These are phyloP conservation scores for Poronia punctata DNA, from an alignment of 495 filamentous ascomycete species.

Conservation along the genomic window DNA sequence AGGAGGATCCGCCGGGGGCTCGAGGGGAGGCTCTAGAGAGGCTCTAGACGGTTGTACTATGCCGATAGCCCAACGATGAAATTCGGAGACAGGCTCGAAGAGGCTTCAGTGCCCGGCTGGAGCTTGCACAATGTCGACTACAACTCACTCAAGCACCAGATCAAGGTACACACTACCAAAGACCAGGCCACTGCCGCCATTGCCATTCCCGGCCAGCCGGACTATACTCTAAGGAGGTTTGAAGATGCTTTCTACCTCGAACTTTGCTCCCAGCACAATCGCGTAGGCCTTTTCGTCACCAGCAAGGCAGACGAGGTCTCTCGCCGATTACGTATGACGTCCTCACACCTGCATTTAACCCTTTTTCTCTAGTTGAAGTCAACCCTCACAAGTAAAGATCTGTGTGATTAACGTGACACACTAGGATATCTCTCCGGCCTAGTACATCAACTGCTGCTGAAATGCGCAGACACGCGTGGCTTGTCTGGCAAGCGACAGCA, in stretches of 20 bases:
- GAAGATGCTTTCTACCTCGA: slow-evolving; percentile 56
- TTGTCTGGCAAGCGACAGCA: slow-evolving; percentile 33
- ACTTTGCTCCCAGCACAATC: slow-evolving; percentile 57
- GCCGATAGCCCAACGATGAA: slow-evolving; percentile 45
- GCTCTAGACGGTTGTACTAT: slow-evolving; percentile 5
- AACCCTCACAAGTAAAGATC: no score
- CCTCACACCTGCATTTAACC: not conserved
- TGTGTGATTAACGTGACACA: no score
- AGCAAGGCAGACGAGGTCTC: slow-evolving; percentile 65
- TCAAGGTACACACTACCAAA: slow-evolving; percentile 60
- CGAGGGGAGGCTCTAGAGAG: slow-evolving; percentile 11
- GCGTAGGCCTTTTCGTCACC: slow-evolving; percentile 61
- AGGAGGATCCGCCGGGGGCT: no score
- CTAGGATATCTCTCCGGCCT: slow-evolving; percentile 47
- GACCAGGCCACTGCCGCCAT: slow-evolving; percentile 54
- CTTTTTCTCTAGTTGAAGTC: no score
- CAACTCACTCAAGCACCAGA: slow-evolving; percentile 65
- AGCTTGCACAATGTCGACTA: slow-evolving; percentile 63
- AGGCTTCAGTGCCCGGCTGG: slow-evolving; percentile 52
- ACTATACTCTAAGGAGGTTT: slow-evolving; percentile 46
- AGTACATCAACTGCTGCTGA: slow-evolving; percentile 40
- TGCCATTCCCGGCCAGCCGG: slow-evolving; percentile 55
- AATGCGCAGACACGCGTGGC: slow-evolving; percentile 28
- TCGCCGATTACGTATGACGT: slow-evolving; percentile 48
- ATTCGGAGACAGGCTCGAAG: slow-evolving; percentile 57